A percentile compares a stretch with the other conserved stretches of the same genome.
Evolutionary conservation across 805 yeast genomes (phyloP).

Genomic region (Phaffomyces antillensis): DNA sequence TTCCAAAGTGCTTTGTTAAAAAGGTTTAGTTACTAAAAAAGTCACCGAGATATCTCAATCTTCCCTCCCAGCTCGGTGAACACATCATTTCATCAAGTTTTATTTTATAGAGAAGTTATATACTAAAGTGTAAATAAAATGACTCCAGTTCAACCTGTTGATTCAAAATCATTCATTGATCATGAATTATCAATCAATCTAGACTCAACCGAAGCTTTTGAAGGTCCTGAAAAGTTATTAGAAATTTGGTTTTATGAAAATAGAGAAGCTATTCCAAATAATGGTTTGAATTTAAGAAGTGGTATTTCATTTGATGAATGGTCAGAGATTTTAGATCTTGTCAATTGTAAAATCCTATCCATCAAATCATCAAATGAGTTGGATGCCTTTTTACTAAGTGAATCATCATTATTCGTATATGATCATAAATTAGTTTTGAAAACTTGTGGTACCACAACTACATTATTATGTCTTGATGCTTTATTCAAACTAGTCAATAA

Average conservation of each 20-base stretch:
- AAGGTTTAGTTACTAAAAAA: too few species aligned
- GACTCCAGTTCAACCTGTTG: constrained; percentile 30
- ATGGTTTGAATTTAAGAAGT: constrained; percentile 43
- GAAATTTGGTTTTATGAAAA: constrained; percentile 81
- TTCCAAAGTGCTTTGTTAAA: neutral
- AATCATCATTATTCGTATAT: constrained; percentile 84
- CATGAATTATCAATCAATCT: constrained; percentile 70
- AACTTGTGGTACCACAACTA: constrained; percentile 95
- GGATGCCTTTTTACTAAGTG: constrained; percentile 84
- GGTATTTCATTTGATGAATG: constrained; percentile 59
- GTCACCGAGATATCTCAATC: neutral
- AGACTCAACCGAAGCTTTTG: constrained; percentile 90
- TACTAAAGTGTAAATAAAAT: neutral
- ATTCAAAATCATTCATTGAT: constrained; percentile 53
- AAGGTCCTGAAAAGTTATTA: constrained; percentile 92
- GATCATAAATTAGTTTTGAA: constrained; percentile 80
- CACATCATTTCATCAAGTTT: too few species aligned
- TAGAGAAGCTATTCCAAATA: constrained; percentile 27
- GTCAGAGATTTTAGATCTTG: constrained; percentile 69
- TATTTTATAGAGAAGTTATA: too few species aligned
- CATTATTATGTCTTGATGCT: constrained; percentile 66
- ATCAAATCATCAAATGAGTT: constrained; percentile 56
- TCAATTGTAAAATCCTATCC: constrained; percentile 83
- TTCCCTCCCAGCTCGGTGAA: constrained; percentile 7
- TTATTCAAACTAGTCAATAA: constrained; percentile 45